A percentile compares a stretch with the other conserved stretches of the same genome.
phyloP scores from a whole-genome alignment of 2,329 filamentous ascomycete species.

The Neofusicoccum laricinum region DNA sequence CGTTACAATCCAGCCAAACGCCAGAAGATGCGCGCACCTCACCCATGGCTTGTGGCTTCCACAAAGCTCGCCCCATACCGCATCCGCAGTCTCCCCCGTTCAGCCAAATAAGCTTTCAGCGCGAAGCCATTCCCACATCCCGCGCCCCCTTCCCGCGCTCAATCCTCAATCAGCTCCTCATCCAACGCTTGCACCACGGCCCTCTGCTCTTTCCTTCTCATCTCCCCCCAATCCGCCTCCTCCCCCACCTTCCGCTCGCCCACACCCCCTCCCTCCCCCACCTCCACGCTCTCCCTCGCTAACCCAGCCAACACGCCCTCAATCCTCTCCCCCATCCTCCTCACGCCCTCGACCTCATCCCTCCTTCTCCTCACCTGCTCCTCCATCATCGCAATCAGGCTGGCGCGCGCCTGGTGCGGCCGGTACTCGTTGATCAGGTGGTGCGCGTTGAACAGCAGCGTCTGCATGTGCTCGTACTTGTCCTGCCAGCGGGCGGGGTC shows the following conservation, averaged over 20 bases:
- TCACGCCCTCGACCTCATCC: conserved; percentile 69
- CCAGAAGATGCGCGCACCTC: neutral
- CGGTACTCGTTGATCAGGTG: conserved; percentile 92
- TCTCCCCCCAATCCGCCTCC: neutral
- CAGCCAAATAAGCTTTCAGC: neutral
- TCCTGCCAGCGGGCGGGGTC: conserved; percentile 62
- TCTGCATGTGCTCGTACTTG: conserved; percentile 76
- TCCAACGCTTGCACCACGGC: conserved; percentile 16
- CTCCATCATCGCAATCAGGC: conserved; percentile 83
- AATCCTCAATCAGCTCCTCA: conserved; percentile 12
- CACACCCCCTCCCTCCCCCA: neutral
- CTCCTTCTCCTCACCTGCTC: conserved; percentile 71
- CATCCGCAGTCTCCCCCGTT: neutral
- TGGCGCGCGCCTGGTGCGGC: conserved; percentile 88
- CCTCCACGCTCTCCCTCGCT: conserved; percentile 30
- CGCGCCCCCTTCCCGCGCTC: neutral
- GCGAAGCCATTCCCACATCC: neutral
- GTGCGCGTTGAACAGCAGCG: conserved; percentile 85
- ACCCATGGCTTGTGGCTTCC: too few relatives aligned
- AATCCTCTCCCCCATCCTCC: conserved; percentile 68
- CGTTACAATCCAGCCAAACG: neutral
- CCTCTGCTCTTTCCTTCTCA: conserved; percentile 11
- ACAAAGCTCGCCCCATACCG: too few relatives aligned
- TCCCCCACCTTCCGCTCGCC: neutral
- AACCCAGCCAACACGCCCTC: conserved; percentile 70